Evolutionary conservation across 2,329 filamentous ascomycete genomes (phyloP), one percentile per base, ranked within the genome.

Genomic region (Scorias spongiosa): DNA sequence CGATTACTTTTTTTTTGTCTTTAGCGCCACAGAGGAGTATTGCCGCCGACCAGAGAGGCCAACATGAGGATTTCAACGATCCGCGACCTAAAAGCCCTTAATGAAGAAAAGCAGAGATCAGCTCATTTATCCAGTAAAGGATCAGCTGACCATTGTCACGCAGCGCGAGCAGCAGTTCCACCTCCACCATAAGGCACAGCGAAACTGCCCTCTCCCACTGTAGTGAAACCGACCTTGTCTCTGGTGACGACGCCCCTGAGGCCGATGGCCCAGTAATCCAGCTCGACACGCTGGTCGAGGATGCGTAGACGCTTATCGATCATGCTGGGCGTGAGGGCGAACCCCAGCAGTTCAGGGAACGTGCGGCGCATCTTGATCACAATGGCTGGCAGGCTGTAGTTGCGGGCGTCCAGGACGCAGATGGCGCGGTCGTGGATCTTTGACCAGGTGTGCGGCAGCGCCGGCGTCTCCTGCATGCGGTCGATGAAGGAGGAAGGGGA

Each of bases 271-370:
- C 54, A 62, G 44, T 60, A 61, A 38, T 57, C 53, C 18, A 60
- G 45, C 18, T 61, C 54, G 15, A 55, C 42, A 39, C 55, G 51
- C 44, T 61, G 58, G 44, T 63, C 60, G 10, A 63, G 51, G 32
- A 57, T 53, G 15, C 55, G 48, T 7, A 63, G 52, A 29, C 60
- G 48, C 48, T 57, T 60, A 44, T 63, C 58, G 40, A 63, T 49
- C 58, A 58, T 58, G 10, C 43, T 47, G 5, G 52, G 42, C 10
- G 55, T 62, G 39, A 63, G 46, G 5, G 50, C 47, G 12, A 36
- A 12, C 20, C 49, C 53, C 9, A 44, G 30, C 20, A 62, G 45
- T 36, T 56, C 50, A 10, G 54, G 56, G 34, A 61, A 62, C 6
- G 52, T 49, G 17, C 54, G 46, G 8, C 55, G 53, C 4, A 63